A percentile compares a stretch with the other conserved stretches of the same genome.
Evolutionary conservation across 352 stramenopile genomes (phyloP).

Genomic region (Hyaloperonospora brassicae): DNA sequence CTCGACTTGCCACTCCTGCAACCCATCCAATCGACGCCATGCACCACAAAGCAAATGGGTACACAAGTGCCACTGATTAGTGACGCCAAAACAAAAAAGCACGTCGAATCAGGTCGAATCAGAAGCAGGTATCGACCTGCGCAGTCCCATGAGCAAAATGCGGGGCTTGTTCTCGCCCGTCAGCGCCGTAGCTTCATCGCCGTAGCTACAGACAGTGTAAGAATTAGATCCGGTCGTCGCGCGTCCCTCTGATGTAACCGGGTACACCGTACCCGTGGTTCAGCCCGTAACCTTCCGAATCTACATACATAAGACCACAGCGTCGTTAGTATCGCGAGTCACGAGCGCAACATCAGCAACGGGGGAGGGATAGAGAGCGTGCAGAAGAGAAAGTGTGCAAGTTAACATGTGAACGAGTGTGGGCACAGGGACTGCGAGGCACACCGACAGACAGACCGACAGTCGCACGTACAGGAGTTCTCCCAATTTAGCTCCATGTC

Average conservation of each 20-base stretch:
- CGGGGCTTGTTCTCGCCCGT: conserved; percentile 88
- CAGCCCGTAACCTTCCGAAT: conserved; percentile 38
- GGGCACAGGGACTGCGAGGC: conserved; percentile 1
- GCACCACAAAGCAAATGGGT: too few relatives aligned
- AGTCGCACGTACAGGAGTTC: conserved; percentile 57
- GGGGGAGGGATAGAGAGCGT: too few relatives aligned
- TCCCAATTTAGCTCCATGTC: conserved; percentile 68
- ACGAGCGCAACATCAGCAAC: conserved; percentile 3
- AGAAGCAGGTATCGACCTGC: conserved; percentile 36
- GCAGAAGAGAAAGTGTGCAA: background rate
- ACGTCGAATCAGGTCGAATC: too few relatives aligned
- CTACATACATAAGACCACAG: conserved; percentile 6
- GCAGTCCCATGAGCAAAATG: conserved; percentile 96
- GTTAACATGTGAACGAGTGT: background rate
- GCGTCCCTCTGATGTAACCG: background rate
- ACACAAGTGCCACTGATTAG: too few relatives aligned
- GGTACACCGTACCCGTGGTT: conserved; percentile 21
- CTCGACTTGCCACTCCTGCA: conserved; percentile 80
- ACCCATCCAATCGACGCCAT: background rate
- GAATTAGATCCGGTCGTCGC: conserved; percentile 4
- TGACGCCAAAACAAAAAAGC: too few relatives aligned
- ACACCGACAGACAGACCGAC: background rate
- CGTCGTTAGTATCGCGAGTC: conserved; percentile 9
- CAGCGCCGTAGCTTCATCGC: conserved; percentile 55
- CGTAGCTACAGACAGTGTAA: conserved; percentile 51